Base-by-base conservation (phyloP, 257 asterid genomes). In the Nicotiana benthamiana region DNA sequence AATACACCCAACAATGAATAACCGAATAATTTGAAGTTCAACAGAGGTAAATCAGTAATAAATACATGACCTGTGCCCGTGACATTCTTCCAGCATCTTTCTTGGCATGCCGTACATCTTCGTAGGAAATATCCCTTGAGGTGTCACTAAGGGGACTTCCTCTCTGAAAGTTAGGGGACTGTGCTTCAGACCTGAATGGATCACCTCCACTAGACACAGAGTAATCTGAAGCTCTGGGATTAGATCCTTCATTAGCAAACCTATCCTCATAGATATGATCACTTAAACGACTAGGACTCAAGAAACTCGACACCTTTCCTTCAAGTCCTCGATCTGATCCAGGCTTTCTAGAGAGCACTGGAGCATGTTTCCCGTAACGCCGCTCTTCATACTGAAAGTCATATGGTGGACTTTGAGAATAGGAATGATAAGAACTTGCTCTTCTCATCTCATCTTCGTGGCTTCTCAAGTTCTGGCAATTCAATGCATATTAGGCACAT, bases 301-400 rank as follows among this genome's bases (percentile, higher is more conserved):
- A 77, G 86, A 95, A 93, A 82, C 96, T 90, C 78, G 96, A 89
- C 57, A 92, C 83, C 72, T 95, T 93, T 78, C 95, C 94, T 79
- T 89, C 97, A 66, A 90, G 90, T 66, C 97, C 97, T 81, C 92
- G 90, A 86, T 93, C 99, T 68, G 99, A 95, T 63, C 99, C 99
- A 12, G 95, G 92, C 87, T 91, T 95, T 85, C 97, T 90, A 65
- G 93, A 86, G 62, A 92, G 94, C 60, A 82, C 82, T 63, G 92
- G 91, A 43, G 92, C 90, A 79, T 85, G 92, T 79, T 88, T 95
- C 84, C 98, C 98, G 78, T 91, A 92, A 59, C 89, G 91, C 48
- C 98, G 90, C 86, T 95, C 97, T 89, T 95, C 99, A 83, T 95
- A 95, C 81, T 95, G 98, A 85, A 93, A 95, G 89, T 95, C 99